Base-by-base conservation (phyloP, 305 asterid species). In the Fraxinus greggii region DNA sequence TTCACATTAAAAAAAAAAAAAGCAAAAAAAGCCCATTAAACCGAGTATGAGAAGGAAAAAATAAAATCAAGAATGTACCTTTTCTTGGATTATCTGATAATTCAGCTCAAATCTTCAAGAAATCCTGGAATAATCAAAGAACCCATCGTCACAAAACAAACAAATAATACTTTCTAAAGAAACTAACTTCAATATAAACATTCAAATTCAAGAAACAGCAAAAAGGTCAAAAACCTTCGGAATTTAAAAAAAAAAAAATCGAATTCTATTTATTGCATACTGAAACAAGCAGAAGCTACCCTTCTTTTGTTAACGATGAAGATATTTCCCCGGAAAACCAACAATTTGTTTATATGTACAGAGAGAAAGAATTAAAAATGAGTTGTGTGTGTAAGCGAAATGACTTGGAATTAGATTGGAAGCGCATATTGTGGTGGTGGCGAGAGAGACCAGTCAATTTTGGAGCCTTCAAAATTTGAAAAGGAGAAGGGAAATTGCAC, bases 91-190 rank as follows among this genome's bases (percentile, higher is more conserved):
- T 80, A 51, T 61, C 86, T 56, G 9, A 74, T 7, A 83, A 86
- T 82, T 87, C 86, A 74, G 82, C 84, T 56, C 81, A 10, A 63
- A 80, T 70, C 31, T 40, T 77, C 70, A 81, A 63, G 82, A 83
- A 84, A 76, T 24, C 76, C 72, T 83, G 81, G 86, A 75, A 82
- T 63, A 77, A 84, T 29, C 59, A 38, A 51, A 76, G 65, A 61
- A 80, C 74, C 75, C 70, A 45, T 78, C 51, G 31, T 79, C 75
- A 76, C 61, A 23, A 78, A 82, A 61, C 4, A 79, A 26, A 59
- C 65, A 40, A 32, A 70, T 17, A 69, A 63, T 35, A 35, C 40
- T 26, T 74, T 82, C 69, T 45, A 82, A 80, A 85, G 76, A 82
- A 78, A 84, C 80, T 32, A n/a, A 72, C 61, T 70, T 36, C 40